Conservation (phyloP, 331 rosid genomes). For the Erythrophleum ivorense region DNA sequence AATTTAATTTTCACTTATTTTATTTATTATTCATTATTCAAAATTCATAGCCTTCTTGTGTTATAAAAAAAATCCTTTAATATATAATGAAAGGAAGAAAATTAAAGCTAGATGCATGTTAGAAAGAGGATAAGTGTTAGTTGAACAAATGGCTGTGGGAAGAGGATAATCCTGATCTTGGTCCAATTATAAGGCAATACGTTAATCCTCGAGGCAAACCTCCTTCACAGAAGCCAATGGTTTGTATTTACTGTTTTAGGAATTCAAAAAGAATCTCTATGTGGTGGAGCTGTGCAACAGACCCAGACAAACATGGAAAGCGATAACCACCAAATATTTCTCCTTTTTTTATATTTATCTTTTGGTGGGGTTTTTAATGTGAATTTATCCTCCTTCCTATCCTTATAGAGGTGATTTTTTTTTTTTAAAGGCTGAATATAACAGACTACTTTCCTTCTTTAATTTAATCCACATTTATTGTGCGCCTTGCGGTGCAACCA, state of each 20-base stretch:
- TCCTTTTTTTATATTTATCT: neutral
- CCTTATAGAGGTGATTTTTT: too few species aligned
- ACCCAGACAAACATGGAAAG: slow-evolving; percentile 3
- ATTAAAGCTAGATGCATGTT: neutral
- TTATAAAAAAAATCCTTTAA: neutral
- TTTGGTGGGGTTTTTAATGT: neutral
- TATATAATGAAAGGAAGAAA: neutral
- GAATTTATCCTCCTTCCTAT: neutral
- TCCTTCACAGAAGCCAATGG: neutral
- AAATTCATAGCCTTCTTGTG: neutral
- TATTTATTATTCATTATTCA: neutral
- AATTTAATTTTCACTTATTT: too few species aligned
- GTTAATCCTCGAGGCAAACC: neutral
- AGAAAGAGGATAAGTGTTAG: neutral
- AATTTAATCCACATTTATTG: neutral
- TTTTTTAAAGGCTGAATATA: neutral
- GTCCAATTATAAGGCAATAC: neutral
- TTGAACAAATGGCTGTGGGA: neutral
- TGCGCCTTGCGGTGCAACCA: neutral
- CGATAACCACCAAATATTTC: neutral
- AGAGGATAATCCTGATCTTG: slow-evolving; percentile 6
- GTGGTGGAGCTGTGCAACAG: slow-evolving; percentile 8
- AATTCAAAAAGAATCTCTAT: slow-evolving; percentile 1
- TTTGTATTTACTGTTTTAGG: neutral
- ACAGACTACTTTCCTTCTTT: neutral